These are phyloP conservation scores for Bauhinia variegata DNA, from an alignment of 306 rosid species.

Conservation along the genomic window DNA sequence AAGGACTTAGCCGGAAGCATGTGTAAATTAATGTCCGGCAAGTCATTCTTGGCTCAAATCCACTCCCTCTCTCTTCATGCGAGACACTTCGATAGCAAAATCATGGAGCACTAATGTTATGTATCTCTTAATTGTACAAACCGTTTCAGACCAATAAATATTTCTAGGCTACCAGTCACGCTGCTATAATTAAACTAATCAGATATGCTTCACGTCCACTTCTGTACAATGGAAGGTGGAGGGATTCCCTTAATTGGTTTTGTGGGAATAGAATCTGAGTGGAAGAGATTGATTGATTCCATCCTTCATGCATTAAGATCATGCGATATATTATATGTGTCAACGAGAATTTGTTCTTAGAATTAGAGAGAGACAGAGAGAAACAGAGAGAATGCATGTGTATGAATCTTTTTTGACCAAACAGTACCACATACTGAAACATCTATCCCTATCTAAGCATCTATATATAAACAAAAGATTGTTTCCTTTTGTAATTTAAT, in stretches of 20 bases:
- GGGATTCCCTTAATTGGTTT: constrained; percentile 22
- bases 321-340: not conserved
- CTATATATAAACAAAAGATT: not conserved
- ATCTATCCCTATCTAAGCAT: not conserved
- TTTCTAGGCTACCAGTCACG: too few species aligned
- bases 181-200: too few species aligned
- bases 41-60: not conserved
- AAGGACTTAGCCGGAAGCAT: not conserved
- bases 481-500: too few species aligned
- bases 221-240: constrained; percentile 6
- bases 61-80: not conserved
- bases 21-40: not conserved
- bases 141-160: too few species aligned
- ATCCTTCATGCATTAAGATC: not conserved
- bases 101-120: too few species aligned
- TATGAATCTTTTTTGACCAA: not conserved
- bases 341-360: constrained; percentile 26
- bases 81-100: not conserved
- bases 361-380: not conserved
- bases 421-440: not conserved
- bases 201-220: constrained; percentile 10
- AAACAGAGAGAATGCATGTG: too few species aligned
- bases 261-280: constrained; percentile 21
- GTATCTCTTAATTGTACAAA: too few species aligned
- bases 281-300: not conserved